Conservation (phyloP, 1,284 basidiomycete genomes). For the Phylloboletellus chloephorus region DNA sequence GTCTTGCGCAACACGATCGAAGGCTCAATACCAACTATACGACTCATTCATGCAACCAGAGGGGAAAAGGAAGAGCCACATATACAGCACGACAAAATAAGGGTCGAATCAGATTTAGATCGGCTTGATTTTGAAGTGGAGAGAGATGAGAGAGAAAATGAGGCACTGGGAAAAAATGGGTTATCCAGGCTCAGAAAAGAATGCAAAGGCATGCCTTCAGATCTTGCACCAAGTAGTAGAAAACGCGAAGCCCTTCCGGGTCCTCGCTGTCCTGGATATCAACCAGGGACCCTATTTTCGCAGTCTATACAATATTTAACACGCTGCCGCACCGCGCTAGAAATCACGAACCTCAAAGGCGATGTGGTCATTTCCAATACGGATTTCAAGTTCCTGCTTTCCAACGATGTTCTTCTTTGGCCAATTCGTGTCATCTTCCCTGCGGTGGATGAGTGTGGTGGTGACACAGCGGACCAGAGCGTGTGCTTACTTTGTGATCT, state of each 20-base stretch:
- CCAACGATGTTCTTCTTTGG: slow-evolving; percentile 98
- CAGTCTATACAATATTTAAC: slow-evolving; percentile 57
- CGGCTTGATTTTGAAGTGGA: slow-evolving; percentile 99
- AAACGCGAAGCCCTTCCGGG: slow-evolving; percentile 95
- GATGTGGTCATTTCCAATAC: slow-evolving; percentile 93
- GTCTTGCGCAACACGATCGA: slow-evolving; percentile 20
- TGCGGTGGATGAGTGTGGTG: slow-evolving; percentile 31
- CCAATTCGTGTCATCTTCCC: slow-evolving; percentile 98
- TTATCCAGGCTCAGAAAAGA: slow-evolving; percentile 3
- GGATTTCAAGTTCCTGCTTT: slow-evolving; percentile 95
- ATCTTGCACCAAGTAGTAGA: slow-evolving; percentile 98
- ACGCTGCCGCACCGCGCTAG: neutral
- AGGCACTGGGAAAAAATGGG: slow-evolving; percentile 63
- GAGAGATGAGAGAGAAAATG: slow-evolving; percentile 94
- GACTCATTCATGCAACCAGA: slow-evolving; percentile 8
- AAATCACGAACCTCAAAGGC: slow-evolving; percentile 80
- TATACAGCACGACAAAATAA: slow-evolving; percentile 2
- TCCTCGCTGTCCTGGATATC: slow-evolving; percentile 98
- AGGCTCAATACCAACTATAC: slow-evolving; percentile 6
- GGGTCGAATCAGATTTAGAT: slow-evolving; percentile 47
- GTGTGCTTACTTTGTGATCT: slow-evolving; percentile 83
- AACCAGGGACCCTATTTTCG: slow-evolving; percentile 94
- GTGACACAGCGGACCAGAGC: neutral
- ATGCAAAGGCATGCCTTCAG: slow-evolving; percentile 62
- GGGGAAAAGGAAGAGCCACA: neutral